Conservation (phyloP, 345 rosid genomes). For the Populus deltoides region DNA sequence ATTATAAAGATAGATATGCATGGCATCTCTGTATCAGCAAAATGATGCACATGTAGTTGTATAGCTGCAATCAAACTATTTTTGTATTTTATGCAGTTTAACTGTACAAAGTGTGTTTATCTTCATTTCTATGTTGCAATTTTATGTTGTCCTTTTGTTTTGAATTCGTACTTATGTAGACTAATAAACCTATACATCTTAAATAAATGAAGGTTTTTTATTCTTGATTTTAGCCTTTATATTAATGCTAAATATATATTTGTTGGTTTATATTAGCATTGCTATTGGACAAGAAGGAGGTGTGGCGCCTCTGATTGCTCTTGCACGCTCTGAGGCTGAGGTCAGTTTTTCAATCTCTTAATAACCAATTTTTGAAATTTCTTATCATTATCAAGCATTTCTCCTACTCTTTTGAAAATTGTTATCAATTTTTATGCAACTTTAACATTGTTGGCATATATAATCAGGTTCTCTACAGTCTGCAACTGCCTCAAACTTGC, state of each 20-base stretch:
- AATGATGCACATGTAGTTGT: background rate
- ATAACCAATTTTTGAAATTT: background rate
- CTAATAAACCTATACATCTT: background rate
- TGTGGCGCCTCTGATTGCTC: constrained; percentile 36
- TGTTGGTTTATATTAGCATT: constrained; percentile 27
- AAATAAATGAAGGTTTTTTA: background rate
- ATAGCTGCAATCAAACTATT: background rate
- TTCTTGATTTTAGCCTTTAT: background rate
- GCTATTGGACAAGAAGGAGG: constrained; percentile 48
- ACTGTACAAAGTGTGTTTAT: background rate
- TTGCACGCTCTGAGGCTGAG: constrained; percentile 32
- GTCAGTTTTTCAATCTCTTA: constrained; percentile 25
- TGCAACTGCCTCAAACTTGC: background rate
- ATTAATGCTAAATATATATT: background rate
- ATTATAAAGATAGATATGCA: background rate
- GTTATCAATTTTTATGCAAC: background rate
- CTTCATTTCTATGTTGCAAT: background rate
- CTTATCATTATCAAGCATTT: background rate
- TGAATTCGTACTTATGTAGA: background rate
- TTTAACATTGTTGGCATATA: background rate
- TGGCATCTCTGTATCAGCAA: background rate
- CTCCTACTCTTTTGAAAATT: background rate
- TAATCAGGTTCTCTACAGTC: background rate
- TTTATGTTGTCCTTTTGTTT: background rate
- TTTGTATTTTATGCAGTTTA: background rate